Conservation (phyloP, 495 filamentous ascomycete species). For the Mycothermus thermophilus region DNA sequence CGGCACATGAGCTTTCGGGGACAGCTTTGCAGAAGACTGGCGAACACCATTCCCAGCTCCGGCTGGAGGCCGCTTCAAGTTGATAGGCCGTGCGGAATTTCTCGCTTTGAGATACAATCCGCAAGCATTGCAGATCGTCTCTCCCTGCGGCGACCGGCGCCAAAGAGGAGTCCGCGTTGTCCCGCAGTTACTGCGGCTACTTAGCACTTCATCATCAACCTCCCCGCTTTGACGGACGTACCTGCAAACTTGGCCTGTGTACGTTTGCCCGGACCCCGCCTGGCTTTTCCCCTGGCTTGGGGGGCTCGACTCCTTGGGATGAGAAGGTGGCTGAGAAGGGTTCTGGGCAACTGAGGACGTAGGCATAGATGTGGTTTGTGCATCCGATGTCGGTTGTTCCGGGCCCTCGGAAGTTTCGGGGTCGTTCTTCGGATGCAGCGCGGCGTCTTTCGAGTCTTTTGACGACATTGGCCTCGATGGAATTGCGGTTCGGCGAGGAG, state of each 20-base stretch:
- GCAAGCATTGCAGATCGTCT: constrained; percentile 96
- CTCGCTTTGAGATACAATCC: constrained; percentile 89
- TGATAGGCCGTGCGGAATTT: constrained; percentile 78
- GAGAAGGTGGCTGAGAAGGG: too few relatives aligned
- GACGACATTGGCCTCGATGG: constrained; percentile 14
- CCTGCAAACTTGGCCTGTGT: constrained; percentile 43
- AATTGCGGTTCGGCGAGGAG: constrained; percentile 18
- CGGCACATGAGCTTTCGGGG: constrained; percentile 20
- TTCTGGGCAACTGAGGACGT: too few relatives aligned
- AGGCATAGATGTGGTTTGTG: too few relatives aligned
- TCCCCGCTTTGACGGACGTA: constrained; percentile 13
- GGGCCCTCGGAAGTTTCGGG: constrained; percentile 4
- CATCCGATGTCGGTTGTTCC: background rate
- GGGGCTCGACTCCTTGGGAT: constrained; percentile 3
- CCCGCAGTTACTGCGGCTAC: constrained; percentile 64
- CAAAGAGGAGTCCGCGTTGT: constrained; percentile 90
- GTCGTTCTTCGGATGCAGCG: constrained; percentile 4
- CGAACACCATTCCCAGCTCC: constrained; percentile 27
- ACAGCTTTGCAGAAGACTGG: constrained; percentile 20
- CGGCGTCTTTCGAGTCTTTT: constrained; percentile 1
- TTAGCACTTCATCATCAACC: constrained; percentile 10
- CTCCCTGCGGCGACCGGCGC: constrained; percentile 82
- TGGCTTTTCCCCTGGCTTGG: constrained; percentile 5
- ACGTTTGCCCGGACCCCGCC: constrained; percentile 10
- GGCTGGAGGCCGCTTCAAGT: constrained; percentile 56